Base-by-base conservation (phyloP, 352 stramenopile genomes). In the Phytophthora constricta region DNA sequence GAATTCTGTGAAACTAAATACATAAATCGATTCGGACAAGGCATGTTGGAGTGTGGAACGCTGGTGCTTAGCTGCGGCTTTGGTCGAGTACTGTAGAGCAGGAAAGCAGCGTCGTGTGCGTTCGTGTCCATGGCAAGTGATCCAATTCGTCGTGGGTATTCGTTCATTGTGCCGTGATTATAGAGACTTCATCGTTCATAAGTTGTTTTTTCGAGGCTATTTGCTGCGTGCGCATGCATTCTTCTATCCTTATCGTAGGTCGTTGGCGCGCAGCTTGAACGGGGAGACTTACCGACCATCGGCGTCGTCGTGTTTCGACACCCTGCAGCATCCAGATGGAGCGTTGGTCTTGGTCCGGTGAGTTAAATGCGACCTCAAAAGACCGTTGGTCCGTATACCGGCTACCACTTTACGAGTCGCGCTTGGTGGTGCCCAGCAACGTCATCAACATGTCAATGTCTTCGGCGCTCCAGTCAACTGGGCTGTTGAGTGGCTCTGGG, bases 1-100 rank as follows among this genome's bases (percentile, higher is more conserved):
- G 50, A 64, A 59, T 48, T 68, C 60, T 72, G 62, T 9, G n/a
- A 72, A 70, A 75, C 51, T 68, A 75, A 74, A 71, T 71, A 75
- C 60, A 70, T n/a, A 59, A 56, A 25, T 66, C 26, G 27, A 56
- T 41, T 66, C 34, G 25, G 50, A 52, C 43, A 33, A 20, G 26
- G 43, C 3, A 28, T 34, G 19, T n/a, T 60, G 49, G 39, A 3
- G 7, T 41, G 17, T 2, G n/a, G n/a, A n/a, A n/a, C n/a, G n/a
- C n/a, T n/a, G n/a, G n/a, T n/a, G n/a, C n/a, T n/a, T n/a, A n/a
- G n/a, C n/a, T n/a, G n/a, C n/a, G n/a, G n/a, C n/a, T n/a, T n/a
- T n/a, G n/a, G n/a, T n/a, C n/a, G n/a, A n/a, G n/a, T n/a, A n/a
- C n/a, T n/a, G n/a, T n/a, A n/a, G n/a, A n/a, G n/a, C n/a, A n/a